Evolutionary conservation across 768 basidiomycete genomes (phyloP), one percentile per base, ranked within the genome.

Genomic region (Russula abietina): DNA sequence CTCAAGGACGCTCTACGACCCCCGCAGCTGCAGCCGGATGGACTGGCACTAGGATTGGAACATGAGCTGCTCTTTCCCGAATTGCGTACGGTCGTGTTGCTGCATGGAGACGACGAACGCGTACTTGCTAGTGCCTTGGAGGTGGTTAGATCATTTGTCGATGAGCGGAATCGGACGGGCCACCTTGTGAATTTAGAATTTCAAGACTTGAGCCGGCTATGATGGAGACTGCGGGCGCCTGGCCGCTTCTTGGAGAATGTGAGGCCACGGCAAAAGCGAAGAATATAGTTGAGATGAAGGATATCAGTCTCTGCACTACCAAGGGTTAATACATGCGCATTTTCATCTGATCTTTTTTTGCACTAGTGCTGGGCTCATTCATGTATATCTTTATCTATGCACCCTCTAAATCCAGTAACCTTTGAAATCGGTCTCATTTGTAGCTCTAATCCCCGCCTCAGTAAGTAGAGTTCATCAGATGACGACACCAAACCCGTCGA

Each of bases 91-190:
- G 3, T 64, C 32, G 49, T 60, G 33, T 50, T 64, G 41, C 11
- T 64, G 22, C 62, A 64, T 50, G 46, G 58, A 7, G 33, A 55
- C 11, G 49, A 60, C 16, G 16, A 51, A 22, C 30, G 16, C 16
- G 12, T 33, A 19, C 32, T 49, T 5, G 16, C 17, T 1, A 22
- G 28, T 24, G 58, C 62, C 8, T 59, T 53, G 19, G 39, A 54
- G 12, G 48, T 39, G 24, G 17, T 64, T 16, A 2, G 32, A 9
- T 32, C 30, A 5, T 60, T 60, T 30, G 17, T 60, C 24, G 33
- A 50, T n/a, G 54, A 33, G 12, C 54, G 58, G 14, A 11, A 45
- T 43, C 46, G 7, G 14, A 43, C 32, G 2, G 54, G 63, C 10
- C 16, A 1, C n/a, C 48, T 33, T 8, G 53, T 64, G 14, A 43